A percentile compares a stretch with the other conserved stretches of the same genome.
phyloP scores from a whole-genome alignment of 2,329 filamentous ascomycete genomes.

The Ascochyta fabae region DNA sequence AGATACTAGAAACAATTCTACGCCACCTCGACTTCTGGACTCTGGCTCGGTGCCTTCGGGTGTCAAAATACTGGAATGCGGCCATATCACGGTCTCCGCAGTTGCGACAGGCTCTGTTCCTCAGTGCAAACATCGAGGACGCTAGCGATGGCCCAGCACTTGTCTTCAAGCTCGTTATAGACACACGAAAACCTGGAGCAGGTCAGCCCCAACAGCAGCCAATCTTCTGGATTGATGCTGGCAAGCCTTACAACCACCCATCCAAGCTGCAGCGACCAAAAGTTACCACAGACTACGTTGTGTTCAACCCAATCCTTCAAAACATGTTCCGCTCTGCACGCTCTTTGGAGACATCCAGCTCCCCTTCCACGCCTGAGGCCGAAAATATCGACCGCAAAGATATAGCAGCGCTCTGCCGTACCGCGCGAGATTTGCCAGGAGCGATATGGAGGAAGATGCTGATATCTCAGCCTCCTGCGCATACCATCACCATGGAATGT shows the following conservation, averaged over 20 bases:
- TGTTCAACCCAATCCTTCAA: constrained; percentile 18
- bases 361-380: background rate
- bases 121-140: constrained; percentile 5
- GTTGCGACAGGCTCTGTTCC: constrained; percentile 13
- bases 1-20: constrained; percentile 11
- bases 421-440: constrained; percentile 7
- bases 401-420: constrained; percentile 6
- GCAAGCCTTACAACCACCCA: constrained; percentile 5
- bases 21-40: constrained; percentile 17
- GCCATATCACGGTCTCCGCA: constrained; percentile 13
- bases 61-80: constrained; percentile 14
- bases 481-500: constrained; percentile 18
- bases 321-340: constrained; percentile 15
- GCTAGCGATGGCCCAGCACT: constrained; percentile 10
- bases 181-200: constrained; percentile 5
- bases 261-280: constrained; percentile 4
- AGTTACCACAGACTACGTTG: background rate
- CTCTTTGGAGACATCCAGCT: background rate
- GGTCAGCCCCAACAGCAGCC: constrained; percentile 7
- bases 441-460: constrained; percentile 19
- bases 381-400: constrained; percentile 3
- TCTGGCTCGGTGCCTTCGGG: constrained; percentile 15
- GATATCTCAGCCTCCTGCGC: constrained; percentile 14
- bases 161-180: constrained; percentile 19
- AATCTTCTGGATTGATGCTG: constrained; percentile 14